Evolutionary conservation across 345 rosid genomes (phyloP).

Genomic region (Acer negundo): DNA sequence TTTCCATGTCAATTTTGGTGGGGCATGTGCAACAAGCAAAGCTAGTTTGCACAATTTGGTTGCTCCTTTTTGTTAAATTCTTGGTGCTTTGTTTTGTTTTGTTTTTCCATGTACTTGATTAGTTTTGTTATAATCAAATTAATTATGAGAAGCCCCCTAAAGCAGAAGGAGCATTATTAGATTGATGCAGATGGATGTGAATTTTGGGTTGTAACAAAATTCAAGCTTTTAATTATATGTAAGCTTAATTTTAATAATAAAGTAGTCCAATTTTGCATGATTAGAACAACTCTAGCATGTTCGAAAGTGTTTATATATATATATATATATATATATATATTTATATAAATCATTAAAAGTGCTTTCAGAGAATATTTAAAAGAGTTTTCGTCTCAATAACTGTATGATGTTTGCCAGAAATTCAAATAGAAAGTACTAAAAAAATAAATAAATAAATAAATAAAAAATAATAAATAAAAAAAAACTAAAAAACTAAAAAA

Average conservation of each 20-base stretch:
- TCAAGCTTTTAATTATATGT: not conserved
- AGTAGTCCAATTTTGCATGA: conserved; percentile 23
- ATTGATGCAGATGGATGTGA: conserved; percentile 9
- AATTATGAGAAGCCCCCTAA: conserved; percentile 3
- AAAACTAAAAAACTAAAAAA: no score
- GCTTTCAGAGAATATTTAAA: no score
- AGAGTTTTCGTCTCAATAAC: no score
- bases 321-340: no score
- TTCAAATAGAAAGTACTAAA: no score
- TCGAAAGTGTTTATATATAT: no score
- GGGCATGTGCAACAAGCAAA: conserved; percentile 39
- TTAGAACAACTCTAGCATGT: no score
- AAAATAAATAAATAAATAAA: no score
- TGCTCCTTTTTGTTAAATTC: conserved; percentile 48
- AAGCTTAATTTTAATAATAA: conserved; percentile 5
- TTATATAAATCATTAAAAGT: no score
- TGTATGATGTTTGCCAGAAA: no score
- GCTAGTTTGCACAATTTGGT: conserved; percentile 43
- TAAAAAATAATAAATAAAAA: no score
- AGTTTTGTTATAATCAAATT: conserved; percentile 17
- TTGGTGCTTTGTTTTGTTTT: not conserved
- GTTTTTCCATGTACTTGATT: not conserved
- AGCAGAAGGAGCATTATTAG: conserved; percentile 27
- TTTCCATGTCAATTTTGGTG: conserved; percentile 46
- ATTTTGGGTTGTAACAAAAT: conserved; percentile 2